Evolutionary conservation across 2,329 filamentous ascomycete species (phyloP), one percentile per base, ranked within the genome.

Genomic region (Colletotrichum sojae): DNA sequence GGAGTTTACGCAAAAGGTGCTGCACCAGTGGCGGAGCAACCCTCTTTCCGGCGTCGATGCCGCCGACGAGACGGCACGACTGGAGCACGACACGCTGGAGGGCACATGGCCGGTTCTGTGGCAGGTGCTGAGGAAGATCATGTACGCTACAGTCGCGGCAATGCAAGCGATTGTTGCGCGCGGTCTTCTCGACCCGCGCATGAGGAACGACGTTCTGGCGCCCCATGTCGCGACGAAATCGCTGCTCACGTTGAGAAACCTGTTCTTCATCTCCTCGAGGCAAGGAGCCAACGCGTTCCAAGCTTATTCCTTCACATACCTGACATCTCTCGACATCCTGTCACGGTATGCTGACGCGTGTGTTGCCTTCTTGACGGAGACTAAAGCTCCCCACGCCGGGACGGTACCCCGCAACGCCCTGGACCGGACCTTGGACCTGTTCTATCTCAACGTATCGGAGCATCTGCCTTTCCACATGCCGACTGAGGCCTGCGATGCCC

Each of bases 391-490:
- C 27, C 74, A 80, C 69, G 66, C 89, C 18, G 85, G 87, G 48
- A 80, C 83, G 46, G 89, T 92, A 39, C 88, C 91, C 0, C 80
- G 82, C 6, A 88, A 92, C 71, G 89, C 91, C 5, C 67, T n/a
- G 48, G 89, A 94, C 73, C 87, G 92, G 66, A 91, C 88, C 18
- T 83, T 95, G n/a, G 92, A 96, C 76, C 87, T 97, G 16, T 97
- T 94, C 82, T 97, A 97, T 80, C 87, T 98, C 71, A 96, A 97
- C 76, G 89, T 91, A 0, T 91, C 93, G 2, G 95, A 97, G 78
- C 93, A 97, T 78, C 90, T 97, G 69, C 91, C 94, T 0, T 83
- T 94, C 9, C 83, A 89, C 3, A 80, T 97, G 1, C 83, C 92
- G 0, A 86, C 92, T 0, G 81, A 86, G 4, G 86, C 88, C 3